Base-by-base conservation (phyloP, 2,329 filamentous ascomycete species). In the Aspergillus tubingensis region DNA sequence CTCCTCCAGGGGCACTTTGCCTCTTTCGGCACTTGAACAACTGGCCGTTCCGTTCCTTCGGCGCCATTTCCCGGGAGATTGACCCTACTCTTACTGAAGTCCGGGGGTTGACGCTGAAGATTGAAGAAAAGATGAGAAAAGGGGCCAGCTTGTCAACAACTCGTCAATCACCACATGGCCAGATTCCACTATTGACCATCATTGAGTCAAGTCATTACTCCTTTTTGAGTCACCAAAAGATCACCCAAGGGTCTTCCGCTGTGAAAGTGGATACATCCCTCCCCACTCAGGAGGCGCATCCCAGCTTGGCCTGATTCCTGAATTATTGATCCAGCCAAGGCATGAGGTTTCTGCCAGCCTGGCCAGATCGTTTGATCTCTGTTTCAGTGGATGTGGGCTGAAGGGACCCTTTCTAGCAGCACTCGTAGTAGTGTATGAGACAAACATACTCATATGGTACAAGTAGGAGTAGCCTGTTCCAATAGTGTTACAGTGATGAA, bases 251-350 rank as follows among this genome's bases (percentile, higher is more conserved):
- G 53, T 55, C 53, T 55, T 19, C 5, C 30, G 27, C 7, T 7
- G 32, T 5, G 10, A 21, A 32, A 55, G 53, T 55, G 53, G 53
- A 55, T 44, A 32, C 50, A 25, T n/a, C 32, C 32, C 32, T 23
- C 52, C 32, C 53, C 53, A 55, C 53, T 55, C 53, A 47, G 53
- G 39, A 55, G 53, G 23, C 53, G 21, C 19, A 53, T 23, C 19
- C 17, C 32, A 19, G 38, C 38, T 25, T 6, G 43, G 39, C 39
- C 39, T 8, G 39, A 44, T 17, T 44, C 17, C 23, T 27, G 25
- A 27, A 17, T 19, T n/a, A 27, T 50, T 17, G 15, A 11, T 13
- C n/a, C 23, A 8, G n/a, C 47, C 47, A 50, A 30, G 47, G 25
- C 47, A 3, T 21, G 1, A 21, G 11, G 41, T 53, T 55, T 55